Base-by-base conservation (phyloP, 768 basidiomycete genomes). In the Boletus speciosus region DNA sequence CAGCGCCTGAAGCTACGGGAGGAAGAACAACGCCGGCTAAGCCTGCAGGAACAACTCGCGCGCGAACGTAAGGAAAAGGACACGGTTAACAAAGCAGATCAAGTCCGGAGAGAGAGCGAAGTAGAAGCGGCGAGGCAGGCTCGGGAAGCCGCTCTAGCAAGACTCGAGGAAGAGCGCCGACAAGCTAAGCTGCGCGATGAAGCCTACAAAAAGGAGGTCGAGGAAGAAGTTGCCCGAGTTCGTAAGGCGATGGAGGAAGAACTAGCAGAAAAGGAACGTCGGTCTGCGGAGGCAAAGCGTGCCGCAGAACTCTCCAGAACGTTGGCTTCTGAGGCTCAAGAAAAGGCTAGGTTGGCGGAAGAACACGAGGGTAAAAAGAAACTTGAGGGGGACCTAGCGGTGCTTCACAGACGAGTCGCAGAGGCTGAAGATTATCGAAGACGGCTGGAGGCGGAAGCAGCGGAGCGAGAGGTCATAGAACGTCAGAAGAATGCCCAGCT, bases 351-450 rank as follows among this genome's bases (percentile, higher is more conserved):
- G 39, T 12, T 62, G 34, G 64, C 61, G 12, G 69, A 72, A 45
- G 69, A 72, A 54, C 61, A 68, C 47, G 60, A 69, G 31, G 66
- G 60, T 29, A 70, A 66, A 23, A 64, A 60, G 60, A 61, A 56
- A 9, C 43, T 62, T 25, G 68, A 71, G 39, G 55, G 54, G n/a
- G 63, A 70, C 36, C 37, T 70, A 16, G 58, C 61, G 21, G 57
- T 60, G 16, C 65, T 70, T 31, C 63, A 65, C 54, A 57, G 54
- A 48, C 65, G 59, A 10, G 56, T 69, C 5, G 54, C 57, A 1
- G 63, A 71, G 49, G 63, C 70, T 11, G 71, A 71, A 35, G 65
- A 60, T 32, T 55, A 61, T 25, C 61, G 66, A 50, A 61, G 60
- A 54, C 57, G 57, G 25, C n/a, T 70, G 10, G 70, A 64, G 36